Percentiles rank a stretch among this genome's conserved stretches.
Evolutionary conservation across 192 early-diverging fungal species (phyloP).

Genomic region (Rhizoclosmatium sp.): DNA sequence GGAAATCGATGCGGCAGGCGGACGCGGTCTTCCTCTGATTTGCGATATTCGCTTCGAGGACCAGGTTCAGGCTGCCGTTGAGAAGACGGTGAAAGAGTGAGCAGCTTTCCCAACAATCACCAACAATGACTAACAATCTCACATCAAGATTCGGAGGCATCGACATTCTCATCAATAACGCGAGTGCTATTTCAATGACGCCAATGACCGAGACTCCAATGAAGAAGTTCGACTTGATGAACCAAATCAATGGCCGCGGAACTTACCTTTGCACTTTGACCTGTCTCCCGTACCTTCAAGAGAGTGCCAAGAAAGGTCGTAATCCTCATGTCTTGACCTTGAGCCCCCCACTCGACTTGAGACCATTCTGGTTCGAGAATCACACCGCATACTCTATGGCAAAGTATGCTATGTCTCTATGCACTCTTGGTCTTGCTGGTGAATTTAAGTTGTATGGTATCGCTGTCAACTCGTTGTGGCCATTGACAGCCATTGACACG

Average conservation of each 20-base stretch:
- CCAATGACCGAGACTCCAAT: conserved; percentile 39
- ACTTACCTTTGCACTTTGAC: conserved; percentile 81
- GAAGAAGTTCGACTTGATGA: conserved; percentile 50
- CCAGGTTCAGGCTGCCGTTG: conserved; percentile 73
- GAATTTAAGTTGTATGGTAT: conserved; percentile 73
- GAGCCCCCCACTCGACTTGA: conserved; percentile 73
- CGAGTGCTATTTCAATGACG: conserved; percentile 77
- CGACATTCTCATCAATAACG: conserved; percentile 84
- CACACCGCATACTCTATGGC: conserved; percentile 56
- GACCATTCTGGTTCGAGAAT: conserved; percentile 72
- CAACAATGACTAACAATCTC: neutral
- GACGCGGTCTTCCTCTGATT: conserved; percentile 76
- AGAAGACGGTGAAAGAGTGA: conserved; percentile 59
- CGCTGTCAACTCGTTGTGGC: conserved; percentile 82
- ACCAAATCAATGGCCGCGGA: conserved; percentile 79
- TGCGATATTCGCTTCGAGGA: conserved; percentile 88
- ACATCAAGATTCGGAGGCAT: conserved; percentile 73
- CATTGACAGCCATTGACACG: conserved; percentile 78
- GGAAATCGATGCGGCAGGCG: conserved; percentile 76
- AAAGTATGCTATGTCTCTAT: conserved; percentile 75
- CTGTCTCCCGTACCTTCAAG: conserved; percentile 72
- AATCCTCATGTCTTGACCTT: conserved; percentile 82
- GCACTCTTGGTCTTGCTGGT: conserved; percentile 73
- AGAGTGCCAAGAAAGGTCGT: conserved; percentile 54
- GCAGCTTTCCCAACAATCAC: no score